Conservation (phyloP, 352 stramenopile species). For the Phytophthora litchii region DNA sequence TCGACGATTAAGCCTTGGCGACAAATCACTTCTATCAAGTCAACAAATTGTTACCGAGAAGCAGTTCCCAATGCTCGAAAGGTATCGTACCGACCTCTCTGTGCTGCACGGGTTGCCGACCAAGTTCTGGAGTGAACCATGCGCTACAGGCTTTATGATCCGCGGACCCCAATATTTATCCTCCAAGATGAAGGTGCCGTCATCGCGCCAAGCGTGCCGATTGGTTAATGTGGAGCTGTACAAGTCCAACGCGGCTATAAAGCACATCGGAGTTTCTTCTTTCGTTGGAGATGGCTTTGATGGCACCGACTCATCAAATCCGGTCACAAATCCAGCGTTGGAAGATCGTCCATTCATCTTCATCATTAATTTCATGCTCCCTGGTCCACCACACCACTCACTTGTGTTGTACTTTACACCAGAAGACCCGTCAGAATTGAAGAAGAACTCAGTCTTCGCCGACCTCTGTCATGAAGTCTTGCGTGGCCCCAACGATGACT, state of each 20-base stretch:
- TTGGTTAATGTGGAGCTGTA: slow-evolving; percentile 78
- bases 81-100: slow-evolving; percentile 67
- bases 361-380: slow-evolving; percentile 86
- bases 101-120: slow-evolving; percentile 59
- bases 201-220: slow-evolving; percentile 59
- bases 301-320: slow-evolving; percentile 1
- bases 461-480: slow-evolving; percentile 76
- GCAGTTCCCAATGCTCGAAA: slow-evolving; percentile 61
- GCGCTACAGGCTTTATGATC: slow-evolving; percentile 64
- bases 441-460: slow-evolving; percentile 72
- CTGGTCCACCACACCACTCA: slow-evolving; percentile 64
- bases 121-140: slow-evolving; percentile 87
- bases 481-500: slow-evolving; percentile 57
- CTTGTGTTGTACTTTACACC: slow-evolving; percentile 86
- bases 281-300: slow-evolving; percentile 57
- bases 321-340: slow-evolving; percentile 1
- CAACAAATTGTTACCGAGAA: slow-evolving; percentile 70
- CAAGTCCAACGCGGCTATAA: slow-evolving; percentile 53
- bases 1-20: slow-evolving; percentile 18
- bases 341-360: slow-evolving; percentile 63
- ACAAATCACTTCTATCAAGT: slow-evolving; percentile 31
- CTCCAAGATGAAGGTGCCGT: slow-evolving; percentile 64
- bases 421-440: slow-evolving; percentile 58
- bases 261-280: slow-evolving; percentile 73
- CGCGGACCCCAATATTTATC: slow-evolving; percentile 72